These are phyloP conservation scores for Cordyceps javanica DNA, from an alignment of 2,329 filamentous ascomycete species.

Conservation along the genomic window DNA sequence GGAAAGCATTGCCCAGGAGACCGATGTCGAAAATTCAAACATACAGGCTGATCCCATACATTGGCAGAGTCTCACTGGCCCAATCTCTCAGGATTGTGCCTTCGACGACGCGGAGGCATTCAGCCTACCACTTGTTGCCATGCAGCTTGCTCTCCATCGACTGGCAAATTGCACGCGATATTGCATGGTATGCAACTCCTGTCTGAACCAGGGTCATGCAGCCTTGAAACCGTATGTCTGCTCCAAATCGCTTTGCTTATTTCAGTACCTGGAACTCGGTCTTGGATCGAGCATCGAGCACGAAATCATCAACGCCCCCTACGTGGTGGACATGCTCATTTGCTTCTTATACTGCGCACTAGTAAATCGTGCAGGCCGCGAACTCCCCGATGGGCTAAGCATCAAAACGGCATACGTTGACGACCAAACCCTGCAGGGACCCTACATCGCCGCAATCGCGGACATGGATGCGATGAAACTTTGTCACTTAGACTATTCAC, in stretches of 20 bases:
- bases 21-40: neutral
- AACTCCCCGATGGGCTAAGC: slow-evolving; percentile 37
- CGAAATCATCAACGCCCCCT: slow-evolving; percentile 71
- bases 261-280: slow-evolving; percentile 81
- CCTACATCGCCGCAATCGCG: neutral
- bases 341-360: slow-evolving; percentile 71
- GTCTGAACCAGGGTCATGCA: slow-evolving; percentile 57
- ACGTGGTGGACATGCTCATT: slow-evolving; percentile 77
- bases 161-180: slow-evolving; percentile 79
- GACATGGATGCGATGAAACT: neutral
- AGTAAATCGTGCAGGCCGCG: slow-evolving; percentile 30
- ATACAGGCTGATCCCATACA: neutral
- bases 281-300: slow-evolving; percentile 82
- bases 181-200: slow-evolving; percentile 77
- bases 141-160: slow-evolving; percentile 73
- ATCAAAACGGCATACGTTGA: slow-evolving; percentile 26
- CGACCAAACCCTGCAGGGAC: slow-evolving; percentile 1
- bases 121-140: slow-evolving; percentile 52
- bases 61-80: neutral
- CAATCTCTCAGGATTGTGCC: slow-evolving; percentile 25
- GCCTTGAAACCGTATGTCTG: slow-evolving; percentile 78
- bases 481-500: neutral
- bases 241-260: slow-evolving; percentile 67
- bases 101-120: slow-evolving; percentile 25
- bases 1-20: neutral